These are phyloP conservation scores for Tranzscheliella williamsii DNA, from an alignment of 1,284 basidiomycete genomes.

Conservation along the genomic window DNA sequence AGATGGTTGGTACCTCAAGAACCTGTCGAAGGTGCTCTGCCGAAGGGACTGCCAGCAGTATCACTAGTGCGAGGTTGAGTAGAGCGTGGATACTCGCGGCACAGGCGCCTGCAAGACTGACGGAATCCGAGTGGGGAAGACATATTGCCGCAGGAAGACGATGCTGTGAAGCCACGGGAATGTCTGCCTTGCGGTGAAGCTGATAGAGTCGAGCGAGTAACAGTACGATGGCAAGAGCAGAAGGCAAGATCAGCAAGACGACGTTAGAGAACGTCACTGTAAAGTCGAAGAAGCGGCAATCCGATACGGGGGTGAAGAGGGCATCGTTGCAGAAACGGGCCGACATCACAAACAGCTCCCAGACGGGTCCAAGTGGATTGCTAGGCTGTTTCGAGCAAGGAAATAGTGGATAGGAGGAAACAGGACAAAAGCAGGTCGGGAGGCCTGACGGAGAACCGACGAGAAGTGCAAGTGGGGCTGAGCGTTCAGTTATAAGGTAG, in stretches of 20 bases:
- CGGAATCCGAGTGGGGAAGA: slow-evolving; percentile 15
- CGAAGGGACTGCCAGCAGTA: slow-evolving; percentile 8
- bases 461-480: too few relatives aligned
- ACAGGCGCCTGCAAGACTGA: slow-evolving; percentile 25
- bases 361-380: background rate
- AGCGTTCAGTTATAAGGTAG: too few relatives aligned
- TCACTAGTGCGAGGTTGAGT: slow-evolving; percentile 14
- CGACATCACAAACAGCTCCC: too few relatives aligned
- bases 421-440: too few relatives aligned
- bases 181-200: slow-evolving; percentile 17
- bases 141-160: slow-evolving; percentile 7
- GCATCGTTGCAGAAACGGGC: slow-evolving; percentile 36
- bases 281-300: slow-evolving; percentile 48
- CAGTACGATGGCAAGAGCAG: slow-evolving; percentile 19
- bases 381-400: too few relatives aligned
- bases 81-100: slow-evolving; percentile 21
- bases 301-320: slow-evolving; percentile 36
- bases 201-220: slow-evolving; percentile 5
- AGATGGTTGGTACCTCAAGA: slow-evolving; percentile 6
- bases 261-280: slow-evolving; percentile 43
- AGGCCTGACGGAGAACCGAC: too few relatives aligned
- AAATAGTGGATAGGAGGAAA: too few relatives aligned
- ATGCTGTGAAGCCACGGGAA: slow-evolving; percentile 9
- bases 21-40: slow-evolving; percentile 3
- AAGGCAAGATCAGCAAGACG: slow-evolving; percentile 30